Evolutionary conservation across 2,329 filamentous ascomycete species (phyloP).

Genomic region (Lachnellula suecica): DNA sequence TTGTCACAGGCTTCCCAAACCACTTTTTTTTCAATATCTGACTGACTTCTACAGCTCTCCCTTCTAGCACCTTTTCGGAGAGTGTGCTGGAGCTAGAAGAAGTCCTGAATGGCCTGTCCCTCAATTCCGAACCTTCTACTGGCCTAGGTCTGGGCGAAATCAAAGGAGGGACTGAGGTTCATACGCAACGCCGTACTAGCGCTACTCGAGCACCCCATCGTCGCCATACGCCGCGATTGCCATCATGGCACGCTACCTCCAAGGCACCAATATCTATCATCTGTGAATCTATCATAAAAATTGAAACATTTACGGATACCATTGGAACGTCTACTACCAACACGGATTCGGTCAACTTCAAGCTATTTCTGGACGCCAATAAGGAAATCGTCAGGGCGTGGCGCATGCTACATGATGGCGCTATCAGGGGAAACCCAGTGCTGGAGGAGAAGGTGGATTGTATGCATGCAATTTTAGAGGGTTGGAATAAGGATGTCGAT

Average conservation of each 20-base stretch:
- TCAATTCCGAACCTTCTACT: not conserved
- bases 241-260: constrained; percentile 2
- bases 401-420: not conserved
- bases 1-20: too few species aligned
- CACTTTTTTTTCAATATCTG: too few species aligned
- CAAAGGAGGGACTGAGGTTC: not conserved
- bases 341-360: not conserved
- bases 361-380: constrained; percentile 7
- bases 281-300: not conserved
- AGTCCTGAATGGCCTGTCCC: not conserved
- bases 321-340: not conserved
- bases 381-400: constrained; percentile 11
- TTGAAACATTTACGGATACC: not conserved
- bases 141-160: not conserved
- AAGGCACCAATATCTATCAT: constrained; percentile 1
- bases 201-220: not conserved
- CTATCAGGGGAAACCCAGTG: not conserved
- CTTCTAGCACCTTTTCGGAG: too few species aligned
- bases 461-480: constrained; percentile 7
- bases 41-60: too few species aligned
- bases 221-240: not conserved
- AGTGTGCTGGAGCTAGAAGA: not conserved
- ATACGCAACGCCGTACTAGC: not conserved
- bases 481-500: not conserved
- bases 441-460: constrained; percentile 1